Evolutionary conservation across 2,329 filamentous ascomycete genomes (phyloP), one percentile per base, ranked within the genome.

Genomic region (Hypoxylon sp.): DNA sequence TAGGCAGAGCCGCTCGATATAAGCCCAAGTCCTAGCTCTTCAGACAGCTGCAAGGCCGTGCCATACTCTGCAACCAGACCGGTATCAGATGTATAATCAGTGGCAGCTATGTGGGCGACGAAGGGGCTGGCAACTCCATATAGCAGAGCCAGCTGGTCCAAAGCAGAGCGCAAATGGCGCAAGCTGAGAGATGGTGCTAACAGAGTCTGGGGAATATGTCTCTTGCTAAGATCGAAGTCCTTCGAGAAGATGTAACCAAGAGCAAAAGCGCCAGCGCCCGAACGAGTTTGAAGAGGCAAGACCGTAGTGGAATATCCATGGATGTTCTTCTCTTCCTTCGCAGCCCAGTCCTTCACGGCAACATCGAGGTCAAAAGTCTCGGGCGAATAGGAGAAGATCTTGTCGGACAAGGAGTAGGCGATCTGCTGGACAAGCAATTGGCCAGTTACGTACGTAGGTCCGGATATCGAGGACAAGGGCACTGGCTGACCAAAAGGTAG

Each of bases 241-340:
- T 93, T 93, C 67, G 94, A 98, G 86, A 98, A 99, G 79, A 98
- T 93, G 82, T 99, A 99, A 63, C 96, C 96, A 52, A 99, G 87
- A 21, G 96, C 94, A 77, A 98, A 92, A 71, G 92, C 90, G 61
- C 95, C 96, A 58, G 96, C 96, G 65, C 96, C 96, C 62, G 91
- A 89, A 59, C 96, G 88, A 46, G 94, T 97, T 84, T 99, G 92
- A 76, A 98, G 89, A 23, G 92, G 83, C 67, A 94, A 86, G 50
- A 98, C 89, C 13, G 89, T 84, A 52, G 96, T 95, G 68, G 89
- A 82, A 77, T 94, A 92, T 74, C 93, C 93, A 82, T 94, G 90
- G 69, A 91, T 89, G 83, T 99, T 99, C 78, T 86, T 84, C 77
- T 93, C 90, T 68, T 87, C 84, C 69, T 88, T 82, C 28, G 82